These are phyloP conservation scores for Astragalus membranaceus DNA, from an alignment of 306 rosid genomes.

Conservation along the genomic window DNA sequence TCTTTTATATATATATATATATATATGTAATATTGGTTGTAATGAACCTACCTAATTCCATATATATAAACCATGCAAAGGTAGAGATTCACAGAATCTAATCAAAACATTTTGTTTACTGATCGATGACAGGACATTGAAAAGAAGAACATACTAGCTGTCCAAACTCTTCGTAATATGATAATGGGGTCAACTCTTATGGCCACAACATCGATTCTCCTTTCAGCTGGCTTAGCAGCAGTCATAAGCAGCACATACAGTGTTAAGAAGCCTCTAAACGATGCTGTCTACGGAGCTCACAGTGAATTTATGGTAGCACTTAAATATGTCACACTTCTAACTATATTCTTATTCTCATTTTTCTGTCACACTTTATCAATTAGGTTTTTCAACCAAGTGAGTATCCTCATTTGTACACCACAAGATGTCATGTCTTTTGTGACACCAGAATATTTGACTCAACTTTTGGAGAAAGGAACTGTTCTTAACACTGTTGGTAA, in stretches of 20 bases:
- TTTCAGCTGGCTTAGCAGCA: constrained; percentile 68
- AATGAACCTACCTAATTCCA: too few species aligned
- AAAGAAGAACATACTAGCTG: constrained; percentile 85
- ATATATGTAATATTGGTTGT: too few species aligned
- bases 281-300: constrained; percentile 69
- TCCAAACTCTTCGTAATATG: constrained; percentile 68
- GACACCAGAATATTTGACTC: constrained; percentile 49
- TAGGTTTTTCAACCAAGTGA: constrained; percentile 71
- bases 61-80: background rate
- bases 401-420: constrained; percentile 71
- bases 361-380: constrained; percentile 79
- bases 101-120: background rate
- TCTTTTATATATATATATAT: background rate
- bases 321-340: constrained; percentile 72
- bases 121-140: constrained; percentile 58
- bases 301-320: constrained; percentile 84
- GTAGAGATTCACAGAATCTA: background rate
- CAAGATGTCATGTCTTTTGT: constrained; percentile 36
- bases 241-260: constrained; percentile 90
- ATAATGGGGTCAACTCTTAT: constrained; percentile 90
- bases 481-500: constrained; percentile 71
- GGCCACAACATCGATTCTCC: constrained; percentile 85
- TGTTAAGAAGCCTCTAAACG: constrained; percentile 71
- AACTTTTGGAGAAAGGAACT: constrained; percentile 70
- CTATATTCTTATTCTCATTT: constrained; percentile 75